These are phyloP conservation scores for Pleodorina starrii DNA, from an alignment of 139 green algal species.

Conservation along the genomic window DNA sequence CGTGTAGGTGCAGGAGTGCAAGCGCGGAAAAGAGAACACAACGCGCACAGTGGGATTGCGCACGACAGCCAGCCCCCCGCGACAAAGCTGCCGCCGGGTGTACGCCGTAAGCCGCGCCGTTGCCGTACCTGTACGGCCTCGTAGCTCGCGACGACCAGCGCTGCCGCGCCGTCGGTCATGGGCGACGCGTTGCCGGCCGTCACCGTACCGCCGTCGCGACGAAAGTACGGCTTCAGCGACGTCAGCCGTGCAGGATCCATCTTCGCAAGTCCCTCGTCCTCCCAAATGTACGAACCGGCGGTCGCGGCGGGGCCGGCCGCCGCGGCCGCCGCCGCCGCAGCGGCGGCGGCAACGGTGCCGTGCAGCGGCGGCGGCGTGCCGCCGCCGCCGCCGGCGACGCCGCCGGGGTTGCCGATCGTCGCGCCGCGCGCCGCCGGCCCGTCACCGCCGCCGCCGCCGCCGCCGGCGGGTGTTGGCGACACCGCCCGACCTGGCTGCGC, in stretches of 20 bases:
- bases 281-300: not conserved
- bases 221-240: slow-evolving; percentile 80
- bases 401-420: not conserved
- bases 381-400: not conserved
- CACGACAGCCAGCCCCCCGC: too few species aligned
- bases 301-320: not conserved
- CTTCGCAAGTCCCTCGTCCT: slow-evolving; percentile 82
- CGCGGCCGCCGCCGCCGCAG: not conserved
- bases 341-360: not conserved
- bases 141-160: slow-evolving; percentile 80
- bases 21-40: too few species aligned
- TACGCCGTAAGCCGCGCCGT: too few species aligned
- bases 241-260: slow-evolving; percentile 83
- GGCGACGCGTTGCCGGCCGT: slow-evolving; percentile 92
- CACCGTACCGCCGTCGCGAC: slow-evolving; percentile 70
- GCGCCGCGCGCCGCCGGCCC: not conserved
- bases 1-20: too few species aligned
- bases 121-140: slow-evolving; percentile 30
- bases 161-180: slow-evolving; percentile 92
- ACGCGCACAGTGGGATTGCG: too few species aligned
- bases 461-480: not conserved
- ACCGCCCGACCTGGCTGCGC: not conserved
- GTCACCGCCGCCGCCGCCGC: not conserved
- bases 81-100: too few species aligned
- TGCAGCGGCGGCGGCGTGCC: slow-evolving; percentile 36